These are phyloP conservation scores for Neurospora sp. DNA, from an alignment of 495 filamentous ascomycete species.

Conservation along the genomic window DNA sequence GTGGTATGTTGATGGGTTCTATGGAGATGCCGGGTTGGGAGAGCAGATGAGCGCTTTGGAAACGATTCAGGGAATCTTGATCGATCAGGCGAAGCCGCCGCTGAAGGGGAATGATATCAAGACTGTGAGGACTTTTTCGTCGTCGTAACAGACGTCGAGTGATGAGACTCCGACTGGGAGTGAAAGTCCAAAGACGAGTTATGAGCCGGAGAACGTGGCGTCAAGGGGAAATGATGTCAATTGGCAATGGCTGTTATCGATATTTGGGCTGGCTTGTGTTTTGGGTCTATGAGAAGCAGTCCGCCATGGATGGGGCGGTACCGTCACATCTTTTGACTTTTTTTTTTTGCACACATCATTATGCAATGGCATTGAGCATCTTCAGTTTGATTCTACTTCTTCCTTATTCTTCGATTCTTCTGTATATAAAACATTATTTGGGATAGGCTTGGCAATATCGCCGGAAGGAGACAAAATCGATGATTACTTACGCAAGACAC, in stretches of 20 bases:
- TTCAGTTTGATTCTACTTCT: neutral
- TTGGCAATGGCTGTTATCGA: neutral
- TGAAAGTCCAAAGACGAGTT: neutral
- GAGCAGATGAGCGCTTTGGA: constrained; percentile 64
- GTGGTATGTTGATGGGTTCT: constrained; percentile 56
- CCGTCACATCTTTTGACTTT: neutral
- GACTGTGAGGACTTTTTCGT: constrained; percentile 18
- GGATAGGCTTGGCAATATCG: neutral
- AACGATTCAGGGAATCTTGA: constrained; percentile 51
- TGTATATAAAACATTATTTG: neutral
- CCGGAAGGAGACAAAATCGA: neutral
- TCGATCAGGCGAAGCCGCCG: constrained; percentile 25
- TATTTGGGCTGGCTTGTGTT: neutral
- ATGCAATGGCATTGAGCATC: neutral
- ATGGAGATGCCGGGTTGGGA: constrained; percentile 51
- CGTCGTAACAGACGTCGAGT: neutral
- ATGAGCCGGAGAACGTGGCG: neutral
- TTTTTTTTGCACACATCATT: neutral
- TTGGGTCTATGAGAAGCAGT: neutral
- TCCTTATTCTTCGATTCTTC: neutral
- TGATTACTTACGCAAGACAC: neutral
- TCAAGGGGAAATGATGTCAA: neutral
- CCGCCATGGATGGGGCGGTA: neutral
- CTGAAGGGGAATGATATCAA: constrained; percentile 34
- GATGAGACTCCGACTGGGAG: neutral